Evolutionary conservation across 2,329 filamentous ascomycete genomes (phyloP).

Genomic region (Pseudogymnoascus sp.): DNA sequence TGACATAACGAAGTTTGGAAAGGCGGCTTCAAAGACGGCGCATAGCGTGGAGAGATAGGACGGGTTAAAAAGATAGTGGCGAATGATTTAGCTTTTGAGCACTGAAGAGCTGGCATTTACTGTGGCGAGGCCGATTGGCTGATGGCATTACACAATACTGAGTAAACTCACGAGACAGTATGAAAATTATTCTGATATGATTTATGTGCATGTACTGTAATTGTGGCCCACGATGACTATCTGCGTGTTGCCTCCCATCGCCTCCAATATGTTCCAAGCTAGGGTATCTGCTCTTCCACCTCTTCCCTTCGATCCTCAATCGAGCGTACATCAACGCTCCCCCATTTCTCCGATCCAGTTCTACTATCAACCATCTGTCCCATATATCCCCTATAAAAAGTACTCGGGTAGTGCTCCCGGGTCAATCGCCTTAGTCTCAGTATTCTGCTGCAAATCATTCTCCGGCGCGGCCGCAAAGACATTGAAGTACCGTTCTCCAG

Average conservation of each 20-base stretch:
- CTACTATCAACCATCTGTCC: not conserved
- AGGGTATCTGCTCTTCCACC: slow-evolving; percentile 2
- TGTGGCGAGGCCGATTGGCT: not conserved
- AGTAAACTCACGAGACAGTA: not conserved
- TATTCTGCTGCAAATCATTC: slow-evolving; percentile 77
- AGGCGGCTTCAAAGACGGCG: not conserved
- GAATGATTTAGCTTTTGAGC: not conserved
- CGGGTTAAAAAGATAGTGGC: not conserved
- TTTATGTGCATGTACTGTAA: slow-evolving; percentile 4
- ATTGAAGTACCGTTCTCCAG: slow-evolving; percentile 90
- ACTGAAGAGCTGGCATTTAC: not conserved
- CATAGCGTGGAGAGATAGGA: not conserved
- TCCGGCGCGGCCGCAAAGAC: slow-evolving; percentile 96
- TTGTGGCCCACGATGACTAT: not conserved
- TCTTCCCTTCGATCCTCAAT: not conserved
- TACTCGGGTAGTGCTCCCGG: slow-evolving; percentile 58
- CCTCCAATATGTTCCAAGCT: not conserved
- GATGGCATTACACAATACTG: not conserved
- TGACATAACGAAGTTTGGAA: not conserved
- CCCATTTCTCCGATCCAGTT: not conserved
- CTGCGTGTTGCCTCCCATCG: not conserved
- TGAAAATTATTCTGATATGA: not conserved
- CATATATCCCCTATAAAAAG: slow-evolving; percentile 46
- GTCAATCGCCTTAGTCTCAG: slow-evolving; percentile 61
- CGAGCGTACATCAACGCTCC: not conserved